A percentile compares a stretch with the other conserved stretches of the same genome.
Evolutionary conservation across 495 filamentous ascomycete genomes (phyloP).

Genomic region (Lophium mytilinum): DNA sequence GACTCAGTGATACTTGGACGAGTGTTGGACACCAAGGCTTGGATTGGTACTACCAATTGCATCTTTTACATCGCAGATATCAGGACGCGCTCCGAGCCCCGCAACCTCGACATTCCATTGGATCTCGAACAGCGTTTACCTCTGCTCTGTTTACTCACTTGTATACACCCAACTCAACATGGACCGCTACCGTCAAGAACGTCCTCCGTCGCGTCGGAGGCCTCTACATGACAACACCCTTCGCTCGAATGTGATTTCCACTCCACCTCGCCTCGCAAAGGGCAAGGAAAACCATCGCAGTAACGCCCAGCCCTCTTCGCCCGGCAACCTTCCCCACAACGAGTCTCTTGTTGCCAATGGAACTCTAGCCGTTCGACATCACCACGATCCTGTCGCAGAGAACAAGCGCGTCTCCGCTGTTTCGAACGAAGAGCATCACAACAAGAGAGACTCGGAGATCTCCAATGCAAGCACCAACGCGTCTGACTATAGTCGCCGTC

Average conservation of each 20-base stretch:
- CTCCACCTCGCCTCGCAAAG: neutral
- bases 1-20: neutral
- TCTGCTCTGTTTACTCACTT: too few relatives aligned
- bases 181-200: neutral
- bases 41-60: neutral
- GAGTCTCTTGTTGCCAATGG: constrained; percentile 19
- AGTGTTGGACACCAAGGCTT: neutral
- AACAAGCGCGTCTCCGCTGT: constrained; percentile 48
- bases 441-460: constrained; percentile 63
- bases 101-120: too few relatives aligned
- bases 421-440: constrained; percentile 42
- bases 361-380: constrained; percentile 22
- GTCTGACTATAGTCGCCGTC: constrained; percentile 45
- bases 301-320: constrained; percentile 4
- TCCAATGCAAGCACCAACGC: constrained; percentile 59
- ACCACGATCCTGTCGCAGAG: constrained; percentile 37
- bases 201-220: neutral
- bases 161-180: neutral
- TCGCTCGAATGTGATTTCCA: constrained; percentile 15
- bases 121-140: too few relatives aligned
- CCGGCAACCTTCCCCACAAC: constrained; percentile 14
- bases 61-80: neutral
- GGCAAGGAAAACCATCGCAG: constrained; percentile 1
- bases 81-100: too few relatives aligned
- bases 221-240: constrained; percentile 15